phyloP scores from a whole-genome alignment of 495 filamentous ascomycete genomes.

The Monascus purpureus region DNA sequence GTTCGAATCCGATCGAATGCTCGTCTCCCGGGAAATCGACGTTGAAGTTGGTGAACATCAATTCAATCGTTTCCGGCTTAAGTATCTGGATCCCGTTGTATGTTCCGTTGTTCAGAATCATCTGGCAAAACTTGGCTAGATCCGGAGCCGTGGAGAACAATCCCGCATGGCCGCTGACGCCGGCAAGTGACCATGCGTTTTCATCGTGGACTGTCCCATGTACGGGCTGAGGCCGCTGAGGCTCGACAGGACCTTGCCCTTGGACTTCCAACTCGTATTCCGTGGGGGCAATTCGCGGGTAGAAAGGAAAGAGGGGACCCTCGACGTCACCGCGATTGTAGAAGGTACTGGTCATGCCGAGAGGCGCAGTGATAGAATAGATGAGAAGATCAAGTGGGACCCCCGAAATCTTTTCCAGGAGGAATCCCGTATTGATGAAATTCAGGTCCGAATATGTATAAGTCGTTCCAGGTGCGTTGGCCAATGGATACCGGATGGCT shows the following conservation, averaged over 20 bases:
- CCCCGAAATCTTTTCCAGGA: conserved; percentile 11
- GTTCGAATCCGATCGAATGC: too few species aligned
- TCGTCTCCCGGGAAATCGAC: too few species aligned
- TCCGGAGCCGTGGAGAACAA: conserved; percentile 13
- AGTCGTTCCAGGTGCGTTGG: conserved; percentile 10
- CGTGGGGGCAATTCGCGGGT: conserved; percentile 12
- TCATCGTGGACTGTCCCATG: conserved; percentile 18
- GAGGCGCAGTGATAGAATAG: conserved; percentile 5
- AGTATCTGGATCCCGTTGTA: too few species aligned
- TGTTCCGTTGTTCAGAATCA: conserved; percentile 18
- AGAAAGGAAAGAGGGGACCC: conserved; percentile 6
- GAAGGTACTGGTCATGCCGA: conserved; percentile 15
- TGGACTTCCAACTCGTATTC: conserved; percentile 15
- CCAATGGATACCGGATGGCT: conserved; percentile 10
- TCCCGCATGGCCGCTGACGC: conserved; percentile 14
- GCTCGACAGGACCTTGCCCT: conserved; percentile 9
- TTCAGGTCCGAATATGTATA: conserved; percentile 17
- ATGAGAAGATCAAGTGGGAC: conserved; percentile 10
- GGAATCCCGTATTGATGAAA: conserved; percentile 13
- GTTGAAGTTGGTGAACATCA: too few species aligned
- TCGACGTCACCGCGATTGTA: conserved; percentile 15
- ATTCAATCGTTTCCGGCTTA: too few species aligned
- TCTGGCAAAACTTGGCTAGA: conserved; percentile 13
- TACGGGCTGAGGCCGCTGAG: conserved; percentile 15
- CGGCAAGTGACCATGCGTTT: conserved; percentile 14